Base-by-base conservation (phyloP, 345 rosid genomes). In the Euphorbia peplus region DNA sequence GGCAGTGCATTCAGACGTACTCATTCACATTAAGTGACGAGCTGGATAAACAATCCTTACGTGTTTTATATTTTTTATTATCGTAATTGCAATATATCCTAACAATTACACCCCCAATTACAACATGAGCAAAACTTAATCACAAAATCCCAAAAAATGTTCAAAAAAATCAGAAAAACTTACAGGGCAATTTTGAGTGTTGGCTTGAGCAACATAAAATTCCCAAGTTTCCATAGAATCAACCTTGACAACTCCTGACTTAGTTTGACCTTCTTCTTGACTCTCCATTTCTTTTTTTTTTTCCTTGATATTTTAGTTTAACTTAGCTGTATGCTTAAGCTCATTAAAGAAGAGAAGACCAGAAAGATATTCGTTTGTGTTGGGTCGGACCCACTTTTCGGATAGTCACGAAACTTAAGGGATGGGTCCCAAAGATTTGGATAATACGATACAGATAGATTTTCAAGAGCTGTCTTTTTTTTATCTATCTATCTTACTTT, bases 161-260 rank as follows among this genome's bases (percentile, higher is more conserved):
- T n/a, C n/a, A n/a, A n/a, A n/a, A n/a, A n/a, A n/a, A n/a, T n/a
- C n/a, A n/a, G n/a, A 22, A 14, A 63, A 54, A 73, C 90, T 73
- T 81, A 91, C 97, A 59, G 96, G 89, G 77, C 83, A 81, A 68
- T 68, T 81, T 52, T 85, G 93, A 69, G 48, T 79, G 73, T 75
- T 85, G 65, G 93, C 90, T 79, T 81, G 93, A 68, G 75, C 72
- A 28, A 87, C 68, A 79, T 72, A 86, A 57, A 73, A 76, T 18
- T 86, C 87, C 96, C 99, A 91, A 57, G 93, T 78, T 70, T 87
- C 83, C 54, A 67, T 67, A 8, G 96, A 87, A 22, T 83, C 89
- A 10, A 93, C 76, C 71, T 83, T 84, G 47, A 84, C 74, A 60
- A 82, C 89, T 72, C 92, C 82, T 21, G 87, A 75, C 66, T 77